Conservation (phyloP, 2,329 filamentous ascomycete species). For the Hirsutella thompsonii region DNA sequence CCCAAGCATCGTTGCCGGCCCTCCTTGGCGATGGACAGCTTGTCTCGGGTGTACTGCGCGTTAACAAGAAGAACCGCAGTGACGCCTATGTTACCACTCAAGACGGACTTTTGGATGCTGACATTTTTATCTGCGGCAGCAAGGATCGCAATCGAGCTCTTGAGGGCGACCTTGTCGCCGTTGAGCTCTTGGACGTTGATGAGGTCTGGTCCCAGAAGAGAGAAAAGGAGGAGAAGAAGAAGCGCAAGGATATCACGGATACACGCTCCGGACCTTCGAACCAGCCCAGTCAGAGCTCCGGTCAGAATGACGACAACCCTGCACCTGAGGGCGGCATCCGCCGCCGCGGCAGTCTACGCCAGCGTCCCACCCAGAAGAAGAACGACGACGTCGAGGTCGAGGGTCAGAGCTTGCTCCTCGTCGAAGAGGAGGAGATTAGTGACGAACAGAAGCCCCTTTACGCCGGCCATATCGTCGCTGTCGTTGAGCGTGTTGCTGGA, state of each 20-base stretch:
- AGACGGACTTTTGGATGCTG: conserved; percentile 78
- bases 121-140: conserved; percentile 99
- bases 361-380: conserved; percentile 98
- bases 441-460: conserved; percentile 97
- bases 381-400: conserved; percentile 99
- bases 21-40: conserved; percentile 85
- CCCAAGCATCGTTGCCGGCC: conserved; percentile 84
- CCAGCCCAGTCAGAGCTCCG: conserved; percentile 52
- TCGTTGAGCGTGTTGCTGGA: conserved; percentile 90
- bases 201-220: conserved; percentile 98
- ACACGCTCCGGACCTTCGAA: conserved; percentile 67
- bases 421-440: conserved; percentile 97
- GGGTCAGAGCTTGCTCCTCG: conserved; percentile 87
- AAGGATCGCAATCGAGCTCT: conserved; percentile 96
- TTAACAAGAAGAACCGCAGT: conserved; percentile 99
- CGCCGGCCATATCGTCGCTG: conserved; percentile 91
- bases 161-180: conserved; percentile 88
- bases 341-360: conserved; percentile 84
- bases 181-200: conserved; percentile 93
- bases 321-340: conserved; percentile 73
- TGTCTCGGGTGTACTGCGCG: conserved; percentile 88
- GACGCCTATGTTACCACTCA: conserved; percentile 94
- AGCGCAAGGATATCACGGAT: conserved; percentile 96
- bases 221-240: conserved; percentile 99
- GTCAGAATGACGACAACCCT: conserved; percentile 48